Conservation (phyloP, 495 filamentous ascomycete genomes). For the Penicillium argentinense region DNA sequence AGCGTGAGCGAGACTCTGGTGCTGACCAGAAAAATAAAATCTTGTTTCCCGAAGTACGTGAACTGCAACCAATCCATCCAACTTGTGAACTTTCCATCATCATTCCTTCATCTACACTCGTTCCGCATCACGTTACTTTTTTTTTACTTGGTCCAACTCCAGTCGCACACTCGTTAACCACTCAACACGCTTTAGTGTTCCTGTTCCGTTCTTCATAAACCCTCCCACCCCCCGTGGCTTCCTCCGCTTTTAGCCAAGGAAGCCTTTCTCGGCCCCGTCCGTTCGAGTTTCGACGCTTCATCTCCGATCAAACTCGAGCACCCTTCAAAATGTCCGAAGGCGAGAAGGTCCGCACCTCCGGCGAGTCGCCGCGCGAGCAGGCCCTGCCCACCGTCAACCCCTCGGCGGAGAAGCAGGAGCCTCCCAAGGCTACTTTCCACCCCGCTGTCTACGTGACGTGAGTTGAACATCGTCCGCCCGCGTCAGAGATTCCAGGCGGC, state of each 20-base stretch:
- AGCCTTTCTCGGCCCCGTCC: conserved; percentile 50
- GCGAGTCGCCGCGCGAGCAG: conserved; percentile 64
- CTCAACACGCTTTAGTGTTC: conserved; percentile 17
- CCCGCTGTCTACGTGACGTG: conserved; percentile 88
- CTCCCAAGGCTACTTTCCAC: conserved; percentile 66
- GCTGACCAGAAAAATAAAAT: conserved; percentile 4
- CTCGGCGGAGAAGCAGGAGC: conserved; percentile 62
- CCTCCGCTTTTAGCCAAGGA: conserved; percentile 46
- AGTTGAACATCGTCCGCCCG: conserved; percentile 32
- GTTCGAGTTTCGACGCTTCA: conserved; percentile 52
- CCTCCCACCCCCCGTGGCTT: conserved; percentile 42
- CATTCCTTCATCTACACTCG: conserved; percentile 34
- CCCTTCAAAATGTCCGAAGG: conserved; percentile 63
- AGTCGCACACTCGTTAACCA: conserved; percentile 26
- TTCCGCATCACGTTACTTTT: conserved; percentile 13
- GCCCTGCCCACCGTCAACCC: conserved; percentile 80
- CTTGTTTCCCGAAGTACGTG: conserved; percentile 18
- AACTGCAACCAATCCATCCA: conserved; percentile 22
- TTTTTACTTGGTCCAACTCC: conserved; percentile 18
- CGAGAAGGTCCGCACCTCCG: conserved; percentile 78
- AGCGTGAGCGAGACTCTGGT: not conserved
- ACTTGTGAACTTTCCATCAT: conserved; percentile 24
- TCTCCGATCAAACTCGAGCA: conserved; percentile 45
- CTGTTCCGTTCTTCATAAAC: conserved; percentile 17
- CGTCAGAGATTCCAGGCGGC: not conserved